These are phyloP conservation scores for Colletotrichum viniferum DNA, from an alignment of 2,329 filamentous ascomycete species.

Conservation along the genomic window DNA sequence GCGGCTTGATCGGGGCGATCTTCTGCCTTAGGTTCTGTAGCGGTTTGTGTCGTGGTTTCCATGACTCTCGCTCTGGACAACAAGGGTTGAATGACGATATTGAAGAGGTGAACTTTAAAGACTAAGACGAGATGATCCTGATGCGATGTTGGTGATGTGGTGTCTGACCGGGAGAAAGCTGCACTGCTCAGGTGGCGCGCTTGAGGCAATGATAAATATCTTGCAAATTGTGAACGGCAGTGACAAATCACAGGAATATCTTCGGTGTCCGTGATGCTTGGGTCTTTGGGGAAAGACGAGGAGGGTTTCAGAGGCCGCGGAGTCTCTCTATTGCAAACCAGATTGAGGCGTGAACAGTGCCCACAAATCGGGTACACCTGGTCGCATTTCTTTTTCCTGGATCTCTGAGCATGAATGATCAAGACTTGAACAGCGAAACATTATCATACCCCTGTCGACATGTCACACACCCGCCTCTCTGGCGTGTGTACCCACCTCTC, in stretches of 20 bases:
- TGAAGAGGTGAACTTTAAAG: background rate
- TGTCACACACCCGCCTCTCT: constrained; percentile 25
- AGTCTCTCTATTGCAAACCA: constrained; percentile 19
- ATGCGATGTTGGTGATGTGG: background rate
- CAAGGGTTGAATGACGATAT: background rate
- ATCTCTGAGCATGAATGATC: background rate
- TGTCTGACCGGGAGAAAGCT: background rate
- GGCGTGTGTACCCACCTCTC: constrained; percentile 23
- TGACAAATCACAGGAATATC: background rate
- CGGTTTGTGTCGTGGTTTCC: background rate
- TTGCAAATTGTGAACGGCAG: background rate
- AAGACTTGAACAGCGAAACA: background rate
- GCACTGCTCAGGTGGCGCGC: background rate
- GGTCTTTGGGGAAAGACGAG: background rate
- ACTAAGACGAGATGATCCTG: background rate
- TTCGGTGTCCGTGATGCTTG: background rate
- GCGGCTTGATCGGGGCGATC: background rate
- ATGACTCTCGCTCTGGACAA: background rate
- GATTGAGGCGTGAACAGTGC: constrained; percentile 23
- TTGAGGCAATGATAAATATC: background rate
- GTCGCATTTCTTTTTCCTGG: constrained; percentile 24
- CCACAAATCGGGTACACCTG: constrained; percentile 21
- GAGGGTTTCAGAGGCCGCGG: background rate
- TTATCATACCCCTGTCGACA: constrained; percentile 21
- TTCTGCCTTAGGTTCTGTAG: background rate